phyloP scores from a whole-genome alignment of 1,139 yeast genomes.

The Scheffersomyces quercinus region DNA sequence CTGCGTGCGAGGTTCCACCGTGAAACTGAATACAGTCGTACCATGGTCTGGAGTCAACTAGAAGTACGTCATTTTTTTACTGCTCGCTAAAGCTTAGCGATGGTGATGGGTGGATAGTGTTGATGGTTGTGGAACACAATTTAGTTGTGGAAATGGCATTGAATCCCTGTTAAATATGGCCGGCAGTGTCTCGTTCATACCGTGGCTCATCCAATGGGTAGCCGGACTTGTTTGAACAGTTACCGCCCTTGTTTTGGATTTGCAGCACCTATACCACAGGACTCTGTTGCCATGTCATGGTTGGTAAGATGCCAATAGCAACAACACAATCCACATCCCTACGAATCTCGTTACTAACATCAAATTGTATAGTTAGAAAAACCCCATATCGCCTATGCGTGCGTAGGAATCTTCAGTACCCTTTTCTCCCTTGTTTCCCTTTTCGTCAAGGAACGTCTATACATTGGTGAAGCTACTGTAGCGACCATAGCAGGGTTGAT shows the following conservation, averaged over 20 bases:
- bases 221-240: too few species aligned
- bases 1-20: too few species aligned
- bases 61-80: slow-evolving; percentile 29
- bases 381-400: slow-evolving; percentile 89
- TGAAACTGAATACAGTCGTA: neutral
- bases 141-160: too few species aligned
- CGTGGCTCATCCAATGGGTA: too few species aligned
- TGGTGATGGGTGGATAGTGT: neutral
- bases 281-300: too few species aligned
- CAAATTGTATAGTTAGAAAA: slow-evolving; percentile 29
- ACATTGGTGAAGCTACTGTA: slow-evolving; percentile 94
- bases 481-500: slow-evolving; percentile 91
- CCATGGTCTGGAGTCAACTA: slow-evolving; percentile 43
- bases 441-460: slow-evolving; percentile 83
- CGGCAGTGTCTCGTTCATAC: too few species aligned
- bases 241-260: too few species aligned
- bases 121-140: neutral
- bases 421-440: slow-evolving; percentile 86
- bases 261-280: too few species aligned
- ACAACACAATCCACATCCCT: neutral
- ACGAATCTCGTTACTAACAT: slow-evolving; percentile 14
- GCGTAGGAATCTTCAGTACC: slow-evolving; percentile 86
- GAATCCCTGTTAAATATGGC: too few species aligned
- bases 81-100: neutral
- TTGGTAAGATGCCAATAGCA: too few species aligned